These are phyloP conservation scores for Zygosaccharomyces bailii DNA, from an alignment of 805 yeast genomes.

Conservation along the genomic window DNA sequence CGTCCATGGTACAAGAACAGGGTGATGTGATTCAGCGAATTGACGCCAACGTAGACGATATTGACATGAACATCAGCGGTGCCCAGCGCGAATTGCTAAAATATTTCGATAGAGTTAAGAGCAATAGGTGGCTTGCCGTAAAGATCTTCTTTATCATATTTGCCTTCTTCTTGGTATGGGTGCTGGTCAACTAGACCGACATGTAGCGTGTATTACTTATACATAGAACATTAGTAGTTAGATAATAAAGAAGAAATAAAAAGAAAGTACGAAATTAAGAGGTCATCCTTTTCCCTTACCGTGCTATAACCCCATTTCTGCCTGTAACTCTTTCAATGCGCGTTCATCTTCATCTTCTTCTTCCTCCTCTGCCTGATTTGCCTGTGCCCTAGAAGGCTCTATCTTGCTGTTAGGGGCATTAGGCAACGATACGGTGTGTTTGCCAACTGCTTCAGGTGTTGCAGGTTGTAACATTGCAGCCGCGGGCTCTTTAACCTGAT, in stretches of 20 bases:
- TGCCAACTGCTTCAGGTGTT: conserved; percentile 7
- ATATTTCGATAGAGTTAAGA: conserved; percentile 81
- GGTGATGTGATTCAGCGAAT: conserved; percentile 94
- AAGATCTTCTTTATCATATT: conserved; percentile 86
- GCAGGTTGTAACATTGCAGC: conserved; percentile 4
- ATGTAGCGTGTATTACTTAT: conserved; percentile 7
- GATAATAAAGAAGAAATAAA: conserved; percentile 6
- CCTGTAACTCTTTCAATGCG: conserved; percentile 75
- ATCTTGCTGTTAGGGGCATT: conserved; percentile 42
- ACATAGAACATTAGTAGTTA: conserved; percentile 9
- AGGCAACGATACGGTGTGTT: conserved; percentile 40
- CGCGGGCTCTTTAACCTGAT: conserved; percentile 48
- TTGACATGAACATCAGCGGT: conserved; percentile 81
- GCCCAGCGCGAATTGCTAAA: conserved; percentile 92
- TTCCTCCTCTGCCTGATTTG: conserved; percentile 39
- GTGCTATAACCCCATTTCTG: conserved; percentile 72
- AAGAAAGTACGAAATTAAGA: conserved; percentile 3
- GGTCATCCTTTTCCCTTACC: conserved; percentile 12
- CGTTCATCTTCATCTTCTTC: conserved; percentile 80
- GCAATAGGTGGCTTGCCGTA: conserved; percentile 87
- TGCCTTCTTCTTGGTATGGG: conserved; percentile 74
- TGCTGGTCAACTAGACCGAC: conserved; percentile 54
- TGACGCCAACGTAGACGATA: conserved; percentile 92
- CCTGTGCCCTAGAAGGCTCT: conserved; percentile 16
- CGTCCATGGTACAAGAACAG: conserved; percentile 97